Percentiles rank a stretch among this genome's conserved stretches.
Conservation (phyloP, 2,329 filamentous ascomycete genomes). For the Metarhizium humberi region DNA sequence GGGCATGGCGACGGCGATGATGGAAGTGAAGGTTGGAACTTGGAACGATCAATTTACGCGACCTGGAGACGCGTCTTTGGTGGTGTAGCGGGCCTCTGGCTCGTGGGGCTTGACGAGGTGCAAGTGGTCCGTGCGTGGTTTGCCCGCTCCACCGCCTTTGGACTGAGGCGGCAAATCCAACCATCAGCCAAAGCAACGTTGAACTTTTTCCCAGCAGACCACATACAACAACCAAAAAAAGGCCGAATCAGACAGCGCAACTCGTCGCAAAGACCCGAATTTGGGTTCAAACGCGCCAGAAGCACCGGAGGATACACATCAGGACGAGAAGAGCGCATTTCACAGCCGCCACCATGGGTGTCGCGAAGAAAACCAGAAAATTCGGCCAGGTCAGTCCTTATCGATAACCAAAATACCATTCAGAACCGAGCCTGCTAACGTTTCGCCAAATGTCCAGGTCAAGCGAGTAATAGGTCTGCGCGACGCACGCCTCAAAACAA, state of each 20-base stretch:
- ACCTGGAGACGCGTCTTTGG: constrained; percentile 24
- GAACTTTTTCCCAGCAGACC: constrained; percentile 8
- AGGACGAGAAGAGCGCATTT: background rate
- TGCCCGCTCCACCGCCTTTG: constrained; percentile 16
- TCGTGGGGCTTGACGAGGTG: background rate
- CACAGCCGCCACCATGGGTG: constrained; percentile 55
- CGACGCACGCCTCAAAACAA: constrained; percentile 75
- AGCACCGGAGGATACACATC: background rate
- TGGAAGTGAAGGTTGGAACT: constrained; percentile 10
- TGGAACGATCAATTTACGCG: constrained; percentile 26
- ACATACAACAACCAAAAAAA: background rate
- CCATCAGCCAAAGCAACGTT: background rate
- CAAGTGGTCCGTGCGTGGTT: constrained; percentile 18
- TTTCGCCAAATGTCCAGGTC: constrained; percentile 33
- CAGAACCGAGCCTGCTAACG: background rate
- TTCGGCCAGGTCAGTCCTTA: constrained; percentile 55
- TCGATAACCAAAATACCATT: constrained; percentile 17
- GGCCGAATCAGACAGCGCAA: background rate
- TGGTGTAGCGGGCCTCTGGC: background rate
- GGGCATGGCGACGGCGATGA: constrained; percentile 32
- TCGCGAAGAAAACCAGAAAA: constrained; percentile 84
- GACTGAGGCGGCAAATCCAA: constrained; percentile 6
- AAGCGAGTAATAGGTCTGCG: constrained; percentile 77
- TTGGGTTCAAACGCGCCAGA: background rate
- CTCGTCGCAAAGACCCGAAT: background rate